Percentiles rank a stretch among this genome's conserved stretches.
phyloP scores from a whole-genome alignment of 225 moss, liverwort and hornwort genomes.

The Marchantia paleacea region DNA sequence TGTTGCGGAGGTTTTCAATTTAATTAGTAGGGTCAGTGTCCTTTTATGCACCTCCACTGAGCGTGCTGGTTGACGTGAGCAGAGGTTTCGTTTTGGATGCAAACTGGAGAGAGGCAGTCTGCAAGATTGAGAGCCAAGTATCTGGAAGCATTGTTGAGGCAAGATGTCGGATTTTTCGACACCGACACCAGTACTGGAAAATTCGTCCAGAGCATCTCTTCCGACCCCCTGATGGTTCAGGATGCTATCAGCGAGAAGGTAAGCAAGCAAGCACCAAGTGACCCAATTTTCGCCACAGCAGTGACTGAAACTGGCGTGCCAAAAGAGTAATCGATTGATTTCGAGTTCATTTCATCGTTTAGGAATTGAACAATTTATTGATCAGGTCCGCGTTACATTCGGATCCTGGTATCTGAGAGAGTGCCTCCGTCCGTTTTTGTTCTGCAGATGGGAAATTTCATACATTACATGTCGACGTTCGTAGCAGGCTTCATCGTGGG shows the following conservation, averaged over 20 bases:
- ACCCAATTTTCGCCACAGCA: no score
- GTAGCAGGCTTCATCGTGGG: constrained; percentile 61
- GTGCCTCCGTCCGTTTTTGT: neutral
- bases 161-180: constrained; percentile 48
- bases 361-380: neutral
- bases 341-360: no score
- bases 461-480: constrained; percentile 65
- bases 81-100: constrained; percentile 49
- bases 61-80: neutral
- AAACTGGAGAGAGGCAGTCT: constrained; percentile 44
- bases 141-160: constrained; percentile 39
- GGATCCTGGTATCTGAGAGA: neutral
- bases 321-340: no score
- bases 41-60: neutral
- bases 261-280: neutral
- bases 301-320: no score
- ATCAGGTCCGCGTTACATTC: neutral
- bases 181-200: constrained; percentile 37
- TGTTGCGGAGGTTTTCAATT: neutral
- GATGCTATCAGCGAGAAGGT: constrained; percentile 54
- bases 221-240: constrained; percentile 46
- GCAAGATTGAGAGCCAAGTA: constrained; percentile 35
- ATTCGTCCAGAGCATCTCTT: constrained; percentile 30
- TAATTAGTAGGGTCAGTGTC: neutral
- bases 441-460: constrained; percentile 82